Percentiles rank a stretch among this genome's conserved stretches.
Evolutionary conservation across 2,329 filamentous ascomycete genomes (phyloP).

Genomic region (Alternaria gansuensis): DNA sequence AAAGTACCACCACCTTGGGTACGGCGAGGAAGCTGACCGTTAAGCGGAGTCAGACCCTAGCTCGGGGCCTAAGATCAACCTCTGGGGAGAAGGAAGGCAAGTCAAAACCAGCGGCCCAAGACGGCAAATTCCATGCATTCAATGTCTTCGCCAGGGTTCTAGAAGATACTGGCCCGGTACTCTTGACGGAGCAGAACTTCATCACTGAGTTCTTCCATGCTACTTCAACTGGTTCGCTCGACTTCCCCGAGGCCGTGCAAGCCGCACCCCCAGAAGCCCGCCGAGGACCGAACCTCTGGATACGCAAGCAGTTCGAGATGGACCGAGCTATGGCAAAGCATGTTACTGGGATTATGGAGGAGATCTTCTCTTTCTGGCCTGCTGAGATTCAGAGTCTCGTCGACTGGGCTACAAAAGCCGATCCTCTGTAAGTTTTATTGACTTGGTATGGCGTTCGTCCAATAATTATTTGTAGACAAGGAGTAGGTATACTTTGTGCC

Average conservation of each 20-base stretch:
- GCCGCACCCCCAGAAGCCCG: slow-evolving; percentile 72
- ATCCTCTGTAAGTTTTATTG: slow-evolving; percentile 74
- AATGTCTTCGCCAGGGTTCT: slow-evolving; percentile 83
- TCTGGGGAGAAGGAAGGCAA: slow-evolving; percentile 68
- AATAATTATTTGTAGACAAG: slow-evolving; percentile 70
- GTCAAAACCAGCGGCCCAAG: slow-evolving; percentile 65
- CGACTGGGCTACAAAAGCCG: slow-evolving; percentile 81
- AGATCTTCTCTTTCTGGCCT: slow-evolving; percentile 83
- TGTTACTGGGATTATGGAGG: slow-evolving; percentile 87
- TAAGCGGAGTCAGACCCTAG: slow-evolving; percentile 88
- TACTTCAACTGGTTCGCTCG: slow-evolving; percentile 79
- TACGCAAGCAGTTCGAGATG: slow-evolving; percentile 83
- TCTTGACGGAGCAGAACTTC: slow-evolving; percentile 96
- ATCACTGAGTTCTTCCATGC: slow-evolving; percentile 97
- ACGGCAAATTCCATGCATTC: slow-evolving; percentile 75
- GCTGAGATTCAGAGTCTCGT: slow-evolving; percentile 80
- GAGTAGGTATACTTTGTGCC: slow-evolving; percentile 82
- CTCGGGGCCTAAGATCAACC: slow-evolving; percentile 74
- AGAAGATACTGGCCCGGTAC: slow-evolving; percentile 81
- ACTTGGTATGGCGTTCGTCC: neutral
- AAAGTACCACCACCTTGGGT: slow-evolving; percentile 65
- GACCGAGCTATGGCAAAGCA: slow-evolving; percentile 85
- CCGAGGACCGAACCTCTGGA: slow-evolving; percentile 74
- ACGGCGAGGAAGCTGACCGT: slow-evolving; percentile 90
- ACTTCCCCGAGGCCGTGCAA: slow-evolving; percentile 83